Evolutionary conservation across 192 early-diverging fungal genomes (phyloP).

Genomic region (Backusella psychrophila): DNA sequence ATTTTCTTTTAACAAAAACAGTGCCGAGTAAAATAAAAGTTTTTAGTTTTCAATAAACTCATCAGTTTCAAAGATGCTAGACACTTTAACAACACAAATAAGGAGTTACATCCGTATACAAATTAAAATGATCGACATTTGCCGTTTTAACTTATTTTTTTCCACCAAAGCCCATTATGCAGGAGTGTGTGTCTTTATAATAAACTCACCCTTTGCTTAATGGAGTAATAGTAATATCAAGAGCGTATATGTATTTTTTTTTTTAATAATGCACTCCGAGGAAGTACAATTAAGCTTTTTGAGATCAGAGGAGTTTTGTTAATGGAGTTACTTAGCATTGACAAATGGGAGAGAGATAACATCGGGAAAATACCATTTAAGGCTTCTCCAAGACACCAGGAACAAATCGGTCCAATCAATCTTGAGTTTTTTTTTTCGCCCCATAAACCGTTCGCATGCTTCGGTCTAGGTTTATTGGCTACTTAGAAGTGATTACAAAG

Average conservation of each 20-base stretch:
- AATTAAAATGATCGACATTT: neutral
- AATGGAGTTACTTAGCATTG: neutral
- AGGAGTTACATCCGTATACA: neutral
- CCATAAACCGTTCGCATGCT: neutral
- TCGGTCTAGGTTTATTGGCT: neutral
- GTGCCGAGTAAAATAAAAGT: neutral
- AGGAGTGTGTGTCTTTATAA: neutral
- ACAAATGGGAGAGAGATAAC: neutral
- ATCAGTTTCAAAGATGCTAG: neutral
- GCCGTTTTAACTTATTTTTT: neutral
- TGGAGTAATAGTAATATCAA: neutral
- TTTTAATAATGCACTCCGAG: neutral
- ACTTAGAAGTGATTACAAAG: neutral
- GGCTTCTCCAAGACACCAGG: neutral
- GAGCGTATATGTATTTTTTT: neutral
- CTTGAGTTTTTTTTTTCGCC: neutral
- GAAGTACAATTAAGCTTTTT: neutral
- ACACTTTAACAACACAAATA: neutral
- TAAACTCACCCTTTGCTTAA: neutral
- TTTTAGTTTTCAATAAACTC: neutral
- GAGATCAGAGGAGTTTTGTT: neutral
- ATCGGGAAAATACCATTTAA: neutral
- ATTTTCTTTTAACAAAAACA: no score
- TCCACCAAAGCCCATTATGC: neutral
- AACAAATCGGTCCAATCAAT: neutral